A percentile compares a stretch with the other conserved stretches of the same genome.
These are phyloP conservation scores for Vaccinium corymbosum DNA, from an alignment of 148 eudicot species.

Conservation along the genomic window DNA sequence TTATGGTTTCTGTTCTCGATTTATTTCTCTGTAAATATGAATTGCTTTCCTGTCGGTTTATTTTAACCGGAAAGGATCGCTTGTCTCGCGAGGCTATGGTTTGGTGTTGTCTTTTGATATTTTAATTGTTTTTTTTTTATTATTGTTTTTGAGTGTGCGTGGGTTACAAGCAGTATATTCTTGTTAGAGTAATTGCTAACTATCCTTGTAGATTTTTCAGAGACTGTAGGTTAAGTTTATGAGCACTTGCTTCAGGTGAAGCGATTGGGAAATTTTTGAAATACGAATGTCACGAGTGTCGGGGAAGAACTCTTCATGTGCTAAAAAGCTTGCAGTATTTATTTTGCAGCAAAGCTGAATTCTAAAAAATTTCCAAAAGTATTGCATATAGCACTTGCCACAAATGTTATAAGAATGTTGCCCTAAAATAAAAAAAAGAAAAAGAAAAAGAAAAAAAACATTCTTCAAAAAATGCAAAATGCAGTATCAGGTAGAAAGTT, in stretches of 20 bases:
- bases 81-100: background rate
- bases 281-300: background rate
- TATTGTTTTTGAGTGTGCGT: background rate
- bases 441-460: background rate
- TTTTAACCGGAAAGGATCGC: background rate
- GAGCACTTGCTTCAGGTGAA: background rate
- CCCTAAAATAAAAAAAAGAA: background rate
- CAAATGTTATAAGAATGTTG: background rate
- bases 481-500: background rate
- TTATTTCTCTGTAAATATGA: background rate
- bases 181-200: background rate
- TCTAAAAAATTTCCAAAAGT: background rate
- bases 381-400: background rate
- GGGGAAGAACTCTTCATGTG: background rate
- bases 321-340: background rate
- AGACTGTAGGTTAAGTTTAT: background rate
- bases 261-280: background rate
- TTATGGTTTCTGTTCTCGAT: background rate
- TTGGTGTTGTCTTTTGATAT: background rate
- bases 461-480: background rate
- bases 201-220: background rate
- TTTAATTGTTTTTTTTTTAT: background rate
- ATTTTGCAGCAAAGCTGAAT: background rate
- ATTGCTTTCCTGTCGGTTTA: background rate
- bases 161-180: background rate